phyloP scores from a whole-genome alignment of 1,284 basidiomycete genomes.

The Inonotus hispidus region DNA sequence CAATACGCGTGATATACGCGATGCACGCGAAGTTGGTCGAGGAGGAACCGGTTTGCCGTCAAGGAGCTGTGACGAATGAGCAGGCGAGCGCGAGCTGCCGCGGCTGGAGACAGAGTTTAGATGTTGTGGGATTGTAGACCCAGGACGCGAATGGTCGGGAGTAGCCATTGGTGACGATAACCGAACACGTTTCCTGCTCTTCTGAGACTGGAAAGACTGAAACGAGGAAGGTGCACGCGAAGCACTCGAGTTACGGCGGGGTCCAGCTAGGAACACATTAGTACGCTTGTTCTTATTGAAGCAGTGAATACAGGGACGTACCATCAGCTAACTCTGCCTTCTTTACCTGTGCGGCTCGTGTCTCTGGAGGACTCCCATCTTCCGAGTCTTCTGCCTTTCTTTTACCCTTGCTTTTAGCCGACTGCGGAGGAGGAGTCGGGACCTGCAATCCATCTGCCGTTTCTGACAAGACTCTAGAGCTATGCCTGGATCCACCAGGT shows the following conservation, averaged over 20 bases:
- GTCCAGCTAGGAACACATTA: conserved; percentile 7
- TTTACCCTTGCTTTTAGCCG: conserved; percentile 39
- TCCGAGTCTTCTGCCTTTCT: conserved; percentile 45
- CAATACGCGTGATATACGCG: conserved; percentile 23
- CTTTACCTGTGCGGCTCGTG: conserved; percentile 8
- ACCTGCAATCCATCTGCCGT: conserved; percentile 18
- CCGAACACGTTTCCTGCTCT: conserved; percentile 21
- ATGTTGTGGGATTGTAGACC: conserved; percentile 32
- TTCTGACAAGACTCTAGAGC: conserved; percentile 1
- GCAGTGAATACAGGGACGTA: conserved; percentile 6
- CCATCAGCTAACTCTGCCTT: conserved; percentile 22
- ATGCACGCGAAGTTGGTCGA: conserved; percentile 10
- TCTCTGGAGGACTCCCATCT: conserved; percentile 30
- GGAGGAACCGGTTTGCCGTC: conserved; percentile 22
- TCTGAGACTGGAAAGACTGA: conserved; percentile 18
- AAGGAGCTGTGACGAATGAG: conserved; percentile 32
- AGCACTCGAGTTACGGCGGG: conserved; percentile 19
- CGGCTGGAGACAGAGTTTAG: conserved; percentile 52
- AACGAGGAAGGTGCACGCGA: conserved; percentile 23
- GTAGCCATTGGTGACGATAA: conserved; percentile 19
- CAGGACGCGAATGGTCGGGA: conserved; percentile 16
- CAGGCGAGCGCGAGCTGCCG: conserved; percentile 33
- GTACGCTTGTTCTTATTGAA: neutral
- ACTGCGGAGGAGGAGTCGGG: conserved; percentile 24
- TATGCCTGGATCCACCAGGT: conserved; percentile 19